Percentiles rank a stretch among this genome's conserved stretches.
Conservation (phyloP, 192 early-diverging fungal genomes). For the Geranomyces michiganensis region DNA sequence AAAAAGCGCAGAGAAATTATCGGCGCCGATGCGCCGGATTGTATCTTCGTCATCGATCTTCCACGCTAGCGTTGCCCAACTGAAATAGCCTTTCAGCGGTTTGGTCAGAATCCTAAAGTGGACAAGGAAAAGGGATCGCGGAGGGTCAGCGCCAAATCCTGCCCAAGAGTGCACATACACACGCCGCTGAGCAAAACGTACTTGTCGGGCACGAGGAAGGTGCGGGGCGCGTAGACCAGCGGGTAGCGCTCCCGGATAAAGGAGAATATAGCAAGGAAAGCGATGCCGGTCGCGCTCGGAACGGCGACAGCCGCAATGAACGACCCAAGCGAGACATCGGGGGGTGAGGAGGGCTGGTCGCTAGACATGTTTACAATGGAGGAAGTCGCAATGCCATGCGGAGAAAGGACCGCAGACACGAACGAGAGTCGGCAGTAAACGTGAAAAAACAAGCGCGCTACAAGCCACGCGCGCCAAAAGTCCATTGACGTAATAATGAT, state of each 20-base stretch:
- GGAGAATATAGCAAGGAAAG: constrained; percentile 17
- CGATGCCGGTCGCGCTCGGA: constrained; percentile 9
- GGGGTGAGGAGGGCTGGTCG: too few relatives aligned
- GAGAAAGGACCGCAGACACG: too few relatives aligned
- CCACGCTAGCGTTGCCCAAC: constrained; percentile 16
- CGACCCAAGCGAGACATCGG: constrained; percentile 18
- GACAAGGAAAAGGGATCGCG: not conserved
- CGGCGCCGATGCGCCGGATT: constrained; percentile 15
- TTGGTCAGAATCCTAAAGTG: constrained; percentile 5
- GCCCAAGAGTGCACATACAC: not conserved
- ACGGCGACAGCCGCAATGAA: constrained; percentile 21
- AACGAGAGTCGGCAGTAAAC: too few relatives aligned
- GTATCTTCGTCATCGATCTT: constrained; percentile 11
- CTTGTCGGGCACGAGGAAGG: constrained; percentile 28
- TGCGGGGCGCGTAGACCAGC: constrained; percentile 30
- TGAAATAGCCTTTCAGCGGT: constrained; percentile 12
- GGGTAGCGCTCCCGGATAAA: constrained; percentile 16
- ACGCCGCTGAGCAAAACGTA: not conserved
- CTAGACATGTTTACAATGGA: too few relatives aligned
- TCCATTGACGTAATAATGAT: too few relatives aligned
- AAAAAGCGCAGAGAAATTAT: constrained; percentile 24
- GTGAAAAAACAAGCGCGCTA: too few relatives aligned
- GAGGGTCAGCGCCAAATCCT: not conserved
- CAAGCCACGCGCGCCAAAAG: too few relatives aligned
- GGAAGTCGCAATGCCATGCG: too few relatives aligned